These are phyloP conservation scores for Coccomyxa subellipsoidea DNA, from an alignment of 163 green algal genomes.

Conservation along the genomic window DNA sequence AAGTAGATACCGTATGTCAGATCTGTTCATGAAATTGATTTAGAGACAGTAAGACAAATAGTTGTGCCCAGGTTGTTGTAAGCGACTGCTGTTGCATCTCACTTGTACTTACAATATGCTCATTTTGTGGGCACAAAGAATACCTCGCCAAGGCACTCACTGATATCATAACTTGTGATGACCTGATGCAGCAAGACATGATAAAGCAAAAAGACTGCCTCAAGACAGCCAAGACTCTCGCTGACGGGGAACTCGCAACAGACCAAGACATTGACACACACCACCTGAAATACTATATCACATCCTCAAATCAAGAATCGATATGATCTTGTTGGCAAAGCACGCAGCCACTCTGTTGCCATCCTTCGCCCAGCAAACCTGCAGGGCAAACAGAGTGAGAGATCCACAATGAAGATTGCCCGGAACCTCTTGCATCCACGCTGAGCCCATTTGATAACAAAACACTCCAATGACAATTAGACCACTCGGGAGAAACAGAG, in stretches of 20 bases:
- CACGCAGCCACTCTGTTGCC: slow-evolving; percentile 70
- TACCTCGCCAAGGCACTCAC: no score
- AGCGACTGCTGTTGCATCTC: background rate
- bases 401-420: background rate
- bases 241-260: background rate
- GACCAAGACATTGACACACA: background rate
- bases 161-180: no score
- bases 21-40: background rate
- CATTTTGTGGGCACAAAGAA: no score
- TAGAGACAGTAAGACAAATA: background rate
- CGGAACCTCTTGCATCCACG: no score
- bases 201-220: no score
- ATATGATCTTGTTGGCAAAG: slow-evolving; percentile 68
- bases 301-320: slow-evolving; percentile 65
- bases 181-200: no score
- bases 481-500: background rate
- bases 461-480: no score
- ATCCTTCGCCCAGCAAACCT: slow-evolving; percentile 75
- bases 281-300: slow-evolving; percentile 16
- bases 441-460: no score
- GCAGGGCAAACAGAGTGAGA: background rate
- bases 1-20: no score
- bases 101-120: background rate
- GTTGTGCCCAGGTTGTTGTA: background rate
- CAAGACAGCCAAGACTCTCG: no score